A percentile compares a stretch with the other conserved stretches of the same genome.
These are phyloP conservation scores for Cyberlindnera amylophila DNA, from an alignment of 805 yeast genomes.

Conservation along the genomic window DNA sequence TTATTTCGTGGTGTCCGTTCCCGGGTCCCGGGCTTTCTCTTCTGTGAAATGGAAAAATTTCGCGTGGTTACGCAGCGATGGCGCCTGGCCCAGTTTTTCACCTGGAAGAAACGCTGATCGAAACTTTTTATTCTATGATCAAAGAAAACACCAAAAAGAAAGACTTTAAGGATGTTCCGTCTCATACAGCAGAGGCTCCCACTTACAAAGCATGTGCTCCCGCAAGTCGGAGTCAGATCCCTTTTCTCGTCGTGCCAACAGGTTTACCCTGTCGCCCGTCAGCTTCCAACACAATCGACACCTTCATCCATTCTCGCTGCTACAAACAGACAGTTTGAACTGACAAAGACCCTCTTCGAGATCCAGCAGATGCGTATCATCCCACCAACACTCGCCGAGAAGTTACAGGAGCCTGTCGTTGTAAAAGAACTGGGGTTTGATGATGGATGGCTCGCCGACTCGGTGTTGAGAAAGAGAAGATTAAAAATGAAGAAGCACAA, in stretches of 20 bases:
- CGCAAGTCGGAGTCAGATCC: not conserved
- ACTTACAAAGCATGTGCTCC: not conserved
- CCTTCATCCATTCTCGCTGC: slow-evolving; percentile 6
- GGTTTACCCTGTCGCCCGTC: slow-evolving; percentile 14
- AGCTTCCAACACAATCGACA: slow-evolving; percentile 4
- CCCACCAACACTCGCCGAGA: slow-evolving; percentile 21
- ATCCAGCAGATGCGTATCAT: slow-evolving; percentile 20
- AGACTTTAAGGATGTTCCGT: slow-evolving; percentile 3
- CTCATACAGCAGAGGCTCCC: slow-evolving; percentile 6
- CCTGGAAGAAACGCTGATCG: too few species aligned
- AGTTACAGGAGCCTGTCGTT: slow-evolving; percentile 16
- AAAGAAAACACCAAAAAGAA: too few species aligned
- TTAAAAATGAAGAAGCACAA: slow-evolving; percentile 98
- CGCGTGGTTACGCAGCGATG: too few species aligned
- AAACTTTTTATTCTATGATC: not conserved
- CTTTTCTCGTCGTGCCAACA: slow-evolving; percentile 12
- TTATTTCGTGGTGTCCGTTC: not conserved
- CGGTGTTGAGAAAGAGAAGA: slow-evolving; percentile 80
- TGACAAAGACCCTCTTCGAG: slow-evolving; percentile 12
- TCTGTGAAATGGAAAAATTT: too few species aligned
- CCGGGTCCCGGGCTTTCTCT: too few species aligned
- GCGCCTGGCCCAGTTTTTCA: too few species aligned
- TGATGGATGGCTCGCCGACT: slow-evolving; percentile 39
- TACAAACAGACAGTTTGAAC: slow-evolving; percentile 11
- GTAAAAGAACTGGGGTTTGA: not conserved